Base-by-base conservation (phyloP, 2,329 filamentous ascomycete genomes). In the Fusarium sp. region DNA sequence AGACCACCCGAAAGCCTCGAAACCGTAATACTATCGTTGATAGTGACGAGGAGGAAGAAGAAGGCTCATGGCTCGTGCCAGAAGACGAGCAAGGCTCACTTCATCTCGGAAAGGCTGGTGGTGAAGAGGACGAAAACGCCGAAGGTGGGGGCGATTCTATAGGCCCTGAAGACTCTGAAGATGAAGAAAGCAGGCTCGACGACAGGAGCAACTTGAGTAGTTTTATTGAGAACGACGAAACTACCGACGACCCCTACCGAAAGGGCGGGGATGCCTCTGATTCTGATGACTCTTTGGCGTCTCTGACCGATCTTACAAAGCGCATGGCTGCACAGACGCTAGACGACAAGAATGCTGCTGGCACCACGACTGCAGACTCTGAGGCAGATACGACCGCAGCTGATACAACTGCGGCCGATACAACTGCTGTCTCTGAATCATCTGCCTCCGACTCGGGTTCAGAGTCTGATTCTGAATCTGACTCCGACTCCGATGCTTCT, bases 121-220 rank as follows among this genome's bases (percentile, higher is more conserved):
- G 92, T 6, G 87, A 88, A n/a, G 91, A 93, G 53, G 93, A 97
- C 67, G 93, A 97, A 77, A 88, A 97, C 75, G 92, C 91, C 4
- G 94, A 97, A 76, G 93, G 93, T 3, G 93, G 91, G 5, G 94
- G 93, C 23, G 92, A 97, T 58, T 93, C 88, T 77, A 84, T 97
- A 50, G 86, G 86, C 37, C 89, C 90, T 0, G 88, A 92, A 31
- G 92, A 96, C 73, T 92, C 90, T 0, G 78, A 80, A 13, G 79
- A 83, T 38, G 84, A 86, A 4, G 86, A 85, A 9, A 83, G 83
- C 11, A 85, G 87, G 11, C 84, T 84, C 3, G 81, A 85, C 20
- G 82, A 85, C 20, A 82, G 80, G 45, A 88, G 84, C 71, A 85
- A 85, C 20, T 79, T 88, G 34, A 83, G 84, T 69, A 87, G 83